These are phyloP conservation scores for Leptographium procerum DNA, from an alignment of 2,329 filamentous ascomycete species.

Conservation along the genomic window DNA sequence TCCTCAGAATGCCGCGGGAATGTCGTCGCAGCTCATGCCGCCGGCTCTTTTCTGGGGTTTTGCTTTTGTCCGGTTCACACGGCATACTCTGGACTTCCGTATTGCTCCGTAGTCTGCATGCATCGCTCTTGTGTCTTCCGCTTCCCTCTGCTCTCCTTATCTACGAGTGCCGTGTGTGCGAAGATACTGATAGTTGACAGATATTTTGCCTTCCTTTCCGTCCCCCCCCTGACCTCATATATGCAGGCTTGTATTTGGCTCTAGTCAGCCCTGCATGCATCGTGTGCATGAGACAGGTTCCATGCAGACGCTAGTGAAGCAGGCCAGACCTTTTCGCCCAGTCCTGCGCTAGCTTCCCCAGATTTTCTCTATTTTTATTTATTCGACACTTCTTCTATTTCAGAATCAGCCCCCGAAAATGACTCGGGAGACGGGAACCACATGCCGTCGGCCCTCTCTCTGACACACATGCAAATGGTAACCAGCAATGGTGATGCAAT, in stretches of 20 bases:
- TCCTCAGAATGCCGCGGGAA: background rate
- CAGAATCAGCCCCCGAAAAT: background rate
- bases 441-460: too few species aligned
- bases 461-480: too few species aligned
- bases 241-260: background rate
- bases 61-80: too few species aligned
- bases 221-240: too few species aligned
- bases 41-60: too few species aligned
- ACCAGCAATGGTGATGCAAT: too few species aligned
- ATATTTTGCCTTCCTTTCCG: too few species aligned
- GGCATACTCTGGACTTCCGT: background rate
- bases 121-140: background rate
- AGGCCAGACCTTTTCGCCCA: background rate
- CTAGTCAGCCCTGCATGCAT: background rate
- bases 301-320: background rate
- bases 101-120: background rate
- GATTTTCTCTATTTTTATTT: conserved; percentile 1
- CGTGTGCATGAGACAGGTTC: background rate
- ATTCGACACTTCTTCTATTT: background rate
- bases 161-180: too few species aligned
- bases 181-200: too few species aligned
- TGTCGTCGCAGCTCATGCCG: too few species aligned
- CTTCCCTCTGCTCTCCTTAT: too few species aligned
- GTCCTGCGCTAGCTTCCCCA: background rate
- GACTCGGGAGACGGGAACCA: background rate